These are phyloP conservation scores for Fusarium transvaalense DNA, from an alignment of 2,329 filamentous ascomycete genomes.

Conservation along the genomic window DNA sequence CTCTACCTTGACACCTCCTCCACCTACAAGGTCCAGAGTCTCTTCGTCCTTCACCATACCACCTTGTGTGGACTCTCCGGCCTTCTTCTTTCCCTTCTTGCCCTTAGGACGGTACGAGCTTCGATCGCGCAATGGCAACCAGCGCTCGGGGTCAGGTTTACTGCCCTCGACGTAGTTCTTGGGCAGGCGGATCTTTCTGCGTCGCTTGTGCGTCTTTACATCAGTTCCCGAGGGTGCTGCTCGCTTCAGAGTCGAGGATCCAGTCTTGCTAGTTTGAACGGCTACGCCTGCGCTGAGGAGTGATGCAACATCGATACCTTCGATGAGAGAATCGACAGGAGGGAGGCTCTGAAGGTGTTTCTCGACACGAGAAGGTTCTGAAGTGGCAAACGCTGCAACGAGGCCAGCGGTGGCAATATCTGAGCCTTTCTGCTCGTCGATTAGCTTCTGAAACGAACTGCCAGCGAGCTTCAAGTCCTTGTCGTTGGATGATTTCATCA, in stretches of 20 bases:
- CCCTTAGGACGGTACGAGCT: constrained; percentile 91
- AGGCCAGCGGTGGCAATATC: constrained; percentile 81
- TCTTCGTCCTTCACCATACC: constrained; percentile 81
- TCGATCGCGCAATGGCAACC: constrained; percentile 90
- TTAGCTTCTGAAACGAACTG: constrained; percentile 81
- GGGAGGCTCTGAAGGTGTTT: constrained; percentile 69
- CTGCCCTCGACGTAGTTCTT: constrained; percentile 83
- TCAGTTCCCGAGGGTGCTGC: constrained; percentile 53
- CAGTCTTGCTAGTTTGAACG: constrained; percentile 55
- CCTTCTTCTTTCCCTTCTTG: constrained; percentile 90
- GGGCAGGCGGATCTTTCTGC: constrained; percentile 73
- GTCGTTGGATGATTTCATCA: constrained; percentile 79
- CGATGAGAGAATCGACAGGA: constrained; percentile 71
- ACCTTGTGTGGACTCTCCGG: constrained; percentile 84
- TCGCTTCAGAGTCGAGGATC: constrained; percentile 62
- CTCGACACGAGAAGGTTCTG: constrained; percentile 67
- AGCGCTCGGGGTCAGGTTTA: constrained; percentile 88
- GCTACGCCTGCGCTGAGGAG: constrained; percentile 76
- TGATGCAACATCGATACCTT: constrained; percentile 69
- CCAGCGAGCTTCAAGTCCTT: constrained; percentile 78
- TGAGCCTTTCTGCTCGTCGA: constrained; percentile 74
- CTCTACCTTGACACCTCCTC: constrained; percentile 74
- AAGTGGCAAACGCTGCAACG: constrained; percentile 82
- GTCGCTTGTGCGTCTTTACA: constrained; percentile 64
- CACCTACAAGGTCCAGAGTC: constrained; percentile 73